Conservation (phyloP, 495 filamentous ascomycete species). For the Neurospora terricola region DNA sequence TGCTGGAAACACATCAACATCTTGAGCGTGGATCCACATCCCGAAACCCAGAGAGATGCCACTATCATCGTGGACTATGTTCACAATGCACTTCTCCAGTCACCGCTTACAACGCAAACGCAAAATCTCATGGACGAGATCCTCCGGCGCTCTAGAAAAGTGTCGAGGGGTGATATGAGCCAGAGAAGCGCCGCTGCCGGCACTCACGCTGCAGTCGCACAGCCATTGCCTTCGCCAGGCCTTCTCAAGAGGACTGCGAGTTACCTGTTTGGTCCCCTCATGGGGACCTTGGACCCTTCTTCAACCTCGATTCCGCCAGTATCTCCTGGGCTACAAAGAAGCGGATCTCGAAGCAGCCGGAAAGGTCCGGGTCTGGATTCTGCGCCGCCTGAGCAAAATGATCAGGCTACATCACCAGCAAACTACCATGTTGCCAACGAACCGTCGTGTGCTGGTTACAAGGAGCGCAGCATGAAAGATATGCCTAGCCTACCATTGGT, state of each 20-base stretch:
- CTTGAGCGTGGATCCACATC: conserved; percentile 87
- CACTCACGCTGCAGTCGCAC: conserved; percentile 26
- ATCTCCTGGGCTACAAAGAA: conserved; percentile 34
- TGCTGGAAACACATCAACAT: conserved; percentile 91
- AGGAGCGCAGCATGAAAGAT: conserved; percentile 45
- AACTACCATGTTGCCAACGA: conserved; percentile 67
- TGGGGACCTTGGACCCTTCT: conserved; percentile 37
- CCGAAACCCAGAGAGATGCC: conserved; percentile 81
- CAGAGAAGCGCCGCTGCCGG: conserved; percentile 32
- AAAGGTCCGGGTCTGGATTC: conserved; percentile 55
- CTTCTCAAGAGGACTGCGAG: conserved; percentile 45
- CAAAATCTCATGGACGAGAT: conserved; percentile 72
- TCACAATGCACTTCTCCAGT: conserved; percentile 64
- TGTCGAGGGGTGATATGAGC: conserved; percentile 39
- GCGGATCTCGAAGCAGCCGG: conserved; percentile 24
- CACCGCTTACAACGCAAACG: conserved; percentile 58
- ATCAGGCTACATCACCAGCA: conserved; percentile 54
- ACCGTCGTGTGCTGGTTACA: conserved; percentile 65
- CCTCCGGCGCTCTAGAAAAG: conserved; percentile 39
- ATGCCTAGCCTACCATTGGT: conserved; percentile 58
- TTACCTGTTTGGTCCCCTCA: conserved; percentile 43
- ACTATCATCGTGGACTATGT: conserved; percentile 74
- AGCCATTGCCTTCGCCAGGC: conserved; percentile 35
- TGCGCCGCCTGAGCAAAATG: conserved; percentile 66
- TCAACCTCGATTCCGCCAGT: conserved; percentile 20